Conservation (phyloP, 2,329 filamentous ascomycete genomes). For the Stemphylium beticola region DNA sequence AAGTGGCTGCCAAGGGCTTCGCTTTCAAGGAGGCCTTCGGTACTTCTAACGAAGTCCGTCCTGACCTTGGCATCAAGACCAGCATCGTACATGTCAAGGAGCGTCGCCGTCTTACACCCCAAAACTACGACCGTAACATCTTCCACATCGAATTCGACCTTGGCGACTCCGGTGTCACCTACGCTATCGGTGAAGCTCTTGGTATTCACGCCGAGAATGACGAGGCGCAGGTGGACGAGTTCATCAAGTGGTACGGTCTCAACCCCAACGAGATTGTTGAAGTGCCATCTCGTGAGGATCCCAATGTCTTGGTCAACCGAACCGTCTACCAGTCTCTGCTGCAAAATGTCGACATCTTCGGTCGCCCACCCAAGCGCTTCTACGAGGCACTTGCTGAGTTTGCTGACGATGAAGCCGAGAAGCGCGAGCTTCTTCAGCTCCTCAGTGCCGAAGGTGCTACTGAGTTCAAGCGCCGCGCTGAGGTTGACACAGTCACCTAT, state of each 20-base stretch:
- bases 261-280: constrained; percentile 85
- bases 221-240: constrained; percentile 74
- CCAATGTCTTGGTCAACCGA: constrained; percentile 77
- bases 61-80: constrained; percentile 86
- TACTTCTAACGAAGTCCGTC: constrained; percentile 75
- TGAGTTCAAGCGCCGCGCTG: constrained; percentile 90
- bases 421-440: constrained; percentile 77
- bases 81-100: constrained; percentile 90
- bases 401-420: constrained; percentile 81
- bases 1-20: constrained; percentile 83
- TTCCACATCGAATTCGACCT: constrained; percentile 99
- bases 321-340: constrained; percentile 90
- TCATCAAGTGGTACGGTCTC: constrained; percentile 90
- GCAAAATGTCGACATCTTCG: constrained; percentile 96
- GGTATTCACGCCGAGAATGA: constrained; percentile 97
- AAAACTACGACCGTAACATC: constrained; percentile 94
- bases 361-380: constrained; percentile 95
- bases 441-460: constrained; percentile 75
- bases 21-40: constrained; percentile 94
- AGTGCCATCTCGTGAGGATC: constrained; percentile 83
- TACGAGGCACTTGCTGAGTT: constrained; percentile 91
- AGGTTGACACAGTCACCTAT: constrained; percentile 90
- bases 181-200: constrained; percentile 96
- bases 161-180: constrained; percentile 86
- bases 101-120: constrained; percentile 88